Percentiles rank a stretch among this genome's conserved stretches.
phyloP scores from a whole-genome alignment of 768 basidiomycete species.

The Collybiopsis confluens region DNA sequence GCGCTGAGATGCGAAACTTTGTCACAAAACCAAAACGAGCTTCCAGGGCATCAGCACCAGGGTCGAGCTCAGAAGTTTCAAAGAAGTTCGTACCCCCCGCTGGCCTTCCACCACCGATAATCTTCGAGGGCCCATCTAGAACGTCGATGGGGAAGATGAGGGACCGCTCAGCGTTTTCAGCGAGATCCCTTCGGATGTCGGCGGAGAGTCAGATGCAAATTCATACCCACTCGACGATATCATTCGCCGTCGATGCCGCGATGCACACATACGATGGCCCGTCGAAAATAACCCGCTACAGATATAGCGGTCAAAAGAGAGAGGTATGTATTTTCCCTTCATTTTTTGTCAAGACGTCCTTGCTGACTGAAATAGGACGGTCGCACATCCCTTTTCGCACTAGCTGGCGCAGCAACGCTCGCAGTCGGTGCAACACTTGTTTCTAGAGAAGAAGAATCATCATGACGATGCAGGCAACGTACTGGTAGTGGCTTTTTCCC shows the following conservation, averaged over 20 bases:
- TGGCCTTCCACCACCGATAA: slow-evolving; percentile 35
- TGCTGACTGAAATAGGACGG: not conserved
- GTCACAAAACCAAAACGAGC: slow-evolving; percentile 3
- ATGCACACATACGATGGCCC: slow-evolving; percentile 3
- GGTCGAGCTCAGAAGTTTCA: not conserved
- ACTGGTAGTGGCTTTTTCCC: no score
- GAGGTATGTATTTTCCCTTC: not conserved
- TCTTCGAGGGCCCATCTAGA: slow-evolving; percentile 48
- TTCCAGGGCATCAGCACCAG: not conserved
- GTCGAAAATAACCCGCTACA: slow-evolving; percentile 4
- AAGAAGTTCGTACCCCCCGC: not conserved
- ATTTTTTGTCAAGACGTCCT: no score
- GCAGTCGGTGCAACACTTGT: not conserved
- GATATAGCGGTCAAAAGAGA: slow-evolving; percentile 4
- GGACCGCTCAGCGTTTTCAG: slow-evolving; percentile 15
- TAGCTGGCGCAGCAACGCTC: not conserved
- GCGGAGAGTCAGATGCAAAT: not conserved
- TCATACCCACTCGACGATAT: not conserved
- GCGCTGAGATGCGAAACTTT: slow-evolving; percentile 26
- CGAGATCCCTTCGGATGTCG: not conserved
- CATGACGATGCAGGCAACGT: no score
- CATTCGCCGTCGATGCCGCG: not conserved
- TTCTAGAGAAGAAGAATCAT: no score
- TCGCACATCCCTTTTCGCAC: not conserved
- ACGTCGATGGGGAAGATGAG: no score